Base-by-base conservation (phyloP, 148 eudicot genomes). In the Fagopyrum tataricum region DNA sequence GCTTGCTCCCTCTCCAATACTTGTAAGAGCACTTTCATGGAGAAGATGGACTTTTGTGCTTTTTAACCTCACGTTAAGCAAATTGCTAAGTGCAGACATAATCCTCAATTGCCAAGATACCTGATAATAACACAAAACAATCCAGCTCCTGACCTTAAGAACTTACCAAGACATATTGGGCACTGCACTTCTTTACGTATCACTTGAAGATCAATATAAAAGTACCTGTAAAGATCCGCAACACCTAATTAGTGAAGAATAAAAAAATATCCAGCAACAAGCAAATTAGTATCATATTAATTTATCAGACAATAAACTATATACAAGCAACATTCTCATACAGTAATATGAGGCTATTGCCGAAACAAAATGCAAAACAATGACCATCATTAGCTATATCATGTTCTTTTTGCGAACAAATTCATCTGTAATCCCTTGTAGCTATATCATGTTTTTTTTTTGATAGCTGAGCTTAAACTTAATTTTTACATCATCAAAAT, bases 121-220 rank as follows among this genome's bases (percentile, higher is more conserved):
- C 43, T 40, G 11, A 4, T 18, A 20, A 7, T 20, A 55, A 37
- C 6, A 66, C n/a, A 66, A 13, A 31, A 26, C n/a, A 31, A 66
- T 40, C 41, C 44, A 66, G 18, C 7, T 66, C 5, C 18, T 31
- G n/a, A 40, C 20, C 39, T 43, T 43, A 70, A 62, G 17, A 44
- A 24, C 7, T 14, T 79, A 84, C 85, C 85, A 49, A 86, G 83
- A 84, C 84, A 87, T 31, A 84, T 84, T 40, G 87, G 82, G 70
- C 86, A 82, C 44, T 82, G 87, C 23, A 84, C 87, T 76, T 80
- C 74, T 73, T 76, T 84, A 40, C 87, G 87, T 74, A 84, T 72
- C 48, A 68, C 79, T 47, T 77, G 82, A 46, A 80, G 77, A 61
- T 78, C 80, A 52, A 86, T 74, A 69, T 23, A 44, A 0, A 61